phyloP scores from a whole-genome alignment of 805 yeast genomes.

The Lipomyces sp. region DNA sequence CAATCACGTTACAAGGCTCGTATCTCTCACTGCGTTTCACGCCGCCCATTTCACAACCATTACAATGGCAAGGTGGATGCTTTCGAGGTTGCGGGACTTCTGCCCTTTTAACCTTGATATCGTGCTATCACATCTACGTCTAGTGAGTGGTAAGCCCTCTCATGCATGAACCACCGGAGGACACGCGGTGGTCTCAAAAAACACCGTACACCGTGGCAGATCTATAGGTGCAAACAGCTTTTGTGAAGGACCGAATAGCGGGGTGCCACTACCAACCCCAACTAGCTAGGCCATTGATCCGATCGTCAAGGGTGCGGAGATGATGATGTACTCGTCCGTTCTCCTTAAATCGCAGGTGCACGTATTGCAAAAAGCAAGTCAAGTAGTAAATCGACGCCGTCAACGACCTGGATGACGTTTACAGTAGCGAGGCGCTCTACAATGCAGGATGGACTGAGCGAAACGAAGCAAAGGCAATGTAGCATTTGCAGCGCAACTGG shows the following conservation, averaged over 20 bases:
- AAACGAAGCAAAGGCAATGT: constrained; percentile 5
- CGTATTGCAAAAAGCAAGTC: background rate
- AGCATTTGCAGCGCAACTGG: background rate
- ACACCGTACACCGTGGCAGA: background rate
- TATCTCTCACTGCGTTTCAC: too few relatives aligned
- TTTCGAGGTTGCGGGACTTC: background rate
- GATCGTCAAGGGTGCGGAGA: background rate
- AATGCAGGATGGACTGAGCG: background rate
- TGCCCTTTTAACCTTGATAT: background rate
- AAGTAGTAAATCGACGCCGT: background rate
- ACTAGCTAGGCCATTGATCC: background rate
- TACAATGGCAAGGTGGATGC: too few relatives aligned
- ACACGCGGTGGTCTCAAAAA: background rate
- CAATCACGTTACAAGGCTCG: too few relatives aligned
- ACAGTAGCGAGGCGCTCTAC: background rate
- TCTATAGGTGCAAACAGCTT: background rate
- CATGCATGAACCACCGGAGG: background rate
- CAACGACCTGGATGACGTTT: constrained; percentile 1
- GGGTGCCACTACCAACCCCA: constrained; percentile 1
- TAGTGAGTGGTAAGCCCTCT: too few relatives aligned
- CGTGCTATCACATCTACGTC: constrained; percentile 1
- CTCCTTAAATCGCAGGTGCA: background rate
- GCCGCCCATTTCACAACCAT: too few relatives aligned
- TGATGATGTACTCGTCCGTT: constrained; percentile 1
- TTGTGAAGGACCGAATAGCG: background rate